These are phyloP conservation scores for Salix dunnii DNA, from an alignment of 345 rosid genomes.

Conservation along the genomic window DNA sequence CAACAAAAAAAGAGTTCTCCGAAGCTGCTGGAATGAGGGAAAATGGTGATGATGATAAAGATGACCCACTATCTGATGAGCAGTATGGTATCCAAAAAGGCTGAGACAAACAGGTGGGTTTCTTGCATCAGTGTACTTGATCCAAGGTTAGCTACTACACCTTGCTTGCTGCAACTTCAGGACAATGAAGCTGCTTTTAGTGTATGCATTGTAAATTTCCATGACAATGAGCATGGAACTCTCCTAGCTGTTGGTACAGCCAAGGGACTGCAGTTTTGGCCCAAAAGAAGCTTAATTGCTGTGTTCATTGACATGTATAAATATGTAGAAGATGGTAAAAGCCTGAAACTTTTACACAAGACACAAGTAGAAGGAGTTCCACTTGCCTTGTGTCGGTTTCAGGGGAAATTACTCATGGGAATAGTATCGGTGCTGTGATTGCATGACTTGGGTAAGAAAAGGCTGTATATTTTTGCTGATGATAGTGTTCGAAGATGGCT, in stretches of 20 bases:
- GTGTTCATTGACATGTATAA: slow-evolving; percentile 86
- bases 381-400: slow-evolving; percentile 85
- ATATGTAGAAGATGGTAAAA: slow-evolving; percentile 83
- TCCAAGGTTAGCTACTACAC: slow-evolving; percentile 68
- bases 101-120: not conserved
- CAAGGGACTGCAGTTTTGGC: slow-evolving; percentile 88
- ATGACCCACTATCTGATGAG: slow-evolving; percentile 81
- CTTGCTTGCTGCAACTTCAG: slow-evolving; percentile 95
- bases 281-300: slow-evolving; percentile 55
- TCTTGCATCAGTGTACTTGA: slow-evolving; percentile 93
- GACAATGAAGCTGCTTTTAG: slow-evolving; percentile 97
- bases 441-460: no score
- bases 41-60: slow-evolving; percentile 63
- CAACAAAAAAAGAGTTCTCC: slow-evolving; percentile 81
- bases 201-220: slow-evolving; percentile 84
- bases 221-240: slow-evolving; percentile 91
- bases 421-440: slow-evolving; percentile 81
- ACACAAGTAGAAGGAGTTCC: slow-evolving; percentile 97
- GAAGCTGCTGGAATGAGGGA: slow-evolving; percentile 79
- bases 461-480: no score
- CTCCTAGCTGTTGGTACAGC: slow-evolving; percentile 93
- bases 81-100: slow-evolving; percentile 63
- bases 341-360: slow-evolving; percentile 87
- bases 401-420: slow-evolving; percentile 90
- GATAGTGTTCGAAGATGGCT: no score